Percentiles rank a stretch among this genome's conserved stretches.
Evolutionary conservation across 1,284 basidiomycete species (phyloP).

Genomic region (Trametes sp.): DNA sequence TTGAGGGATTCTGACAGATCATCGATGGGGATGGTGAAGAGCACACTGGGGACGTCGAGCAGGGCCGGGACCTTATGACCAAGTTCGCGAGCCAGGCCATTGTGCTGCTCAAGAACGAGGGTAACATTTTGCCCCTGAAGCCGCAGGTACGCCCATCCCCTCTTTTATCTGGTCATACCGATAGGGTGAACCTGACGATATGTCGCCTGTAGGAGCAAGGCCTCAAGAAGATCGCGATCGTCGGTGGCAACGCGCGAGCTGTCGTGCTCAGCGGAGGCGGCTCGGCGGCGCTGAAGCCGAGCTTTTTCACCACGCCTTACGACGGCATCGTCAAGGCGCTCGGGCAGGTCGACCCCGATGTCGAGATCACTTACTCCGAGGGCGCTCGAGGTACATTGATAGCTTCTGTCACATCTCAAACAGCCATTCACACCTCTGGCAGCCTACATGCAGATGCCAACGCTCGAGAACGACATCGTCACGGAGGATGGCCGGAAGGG

Average conservation of each 20-base stretch:
- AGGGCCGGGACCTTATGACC: slow-evolving; percentile 68
- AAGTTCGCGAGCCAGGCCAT: slow-evolving; percentile 70
- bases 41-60: slow-evolving; percentile 63
- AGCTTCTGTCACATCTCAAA: not conserved
- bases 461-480: slow-evolving; percentile 68
- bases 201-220: slow-evolving; percentile 35
- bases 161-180: too few relatives aligned
- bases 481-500: slow-evolving; percentile 65
- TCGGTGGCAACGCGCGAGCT: slow-evolving; percentile 80
- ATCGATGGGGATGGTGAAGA: slow-evolving; percentile 74
- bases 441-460: slow-evolving; percentile 70
- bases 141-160: slow-evolving; percentile 39
- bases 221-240: slow-evolving; percentile 74
- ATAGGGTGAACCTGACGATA: not conserved
- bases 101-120: slow-evolving; percentile 79
- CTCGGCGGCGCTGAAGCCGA: slow-evolving; percentile 75
- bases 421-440: slow-evolving; percentile 2
- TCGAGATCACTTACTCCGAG: slow-evolving; percentile 69
- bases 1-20: too few relatives aligned
- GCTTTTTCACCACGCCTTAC: slow-evolving; percentile 76
- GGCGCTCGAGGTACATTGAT: slow-evolving; percentile 59
- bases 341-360: slow-evolving; percentile 45
- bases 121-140: slow-evolving; percentile 65
- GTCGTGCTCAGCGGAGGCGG: slow-evolving; percentile 78
- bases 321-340: slow-evolving; percentile 70